These are phyloP conservation scores for Nannochloris sp. DNA, from an alignment of 139 green algal species.

Conservation along the genomic window DNA sequence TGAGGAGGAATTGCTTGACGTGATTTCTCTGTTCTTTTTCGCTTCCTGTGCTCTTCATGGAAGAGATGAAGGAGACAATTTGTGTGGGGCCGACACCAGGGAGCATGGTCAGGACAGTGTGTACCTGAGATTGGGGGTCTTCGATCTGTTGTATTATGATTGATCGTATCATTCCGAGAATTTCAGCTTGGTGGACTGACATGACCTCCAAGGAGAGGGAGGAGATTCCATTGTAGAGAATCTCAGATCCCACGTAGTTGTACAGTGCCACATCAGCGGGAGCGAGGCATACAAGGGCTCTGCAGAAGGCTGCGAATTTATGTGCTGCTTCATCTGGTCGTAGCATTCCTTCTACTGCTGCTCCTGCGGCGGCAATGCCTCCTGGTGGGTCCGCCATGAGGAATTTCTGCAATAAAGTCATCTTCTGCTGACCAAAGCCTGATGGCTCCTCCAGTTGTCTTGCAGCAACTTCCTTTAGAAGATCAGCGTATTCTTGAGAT, in stretches of 20 bases:
- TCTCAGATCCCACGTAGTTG: conserved; percentile 31
- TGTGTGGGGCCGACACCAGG: conserved; percentile 12
- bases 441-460: conserved; percentile 1
- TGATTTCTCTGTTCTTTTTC: conserved; percentile 62
- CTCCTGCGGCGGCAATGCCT: conserved; percentile 35
- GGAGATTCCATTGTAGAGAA: conserved; percentile 37
- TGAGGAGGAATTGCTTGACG: conserved; percentile 24
- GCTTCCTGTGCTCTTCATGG: background rate
- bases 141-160: conserved; percentile 39
- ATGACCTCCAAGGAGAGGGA: conserved; percentile 28
- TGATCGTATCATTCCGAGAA: conserved; percentile 47
- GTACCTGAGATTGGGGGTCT: background rate
- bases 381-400: conserved; percentile 22
- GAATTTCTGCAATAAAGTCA: conserved; percentile 42
- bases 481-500: conserved; percentile 47
- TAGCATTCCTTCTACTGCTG: conserved; percentile 46
- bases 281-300: conserved; percentile 23
- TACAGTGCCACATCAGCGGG: conserved; percentile 20
- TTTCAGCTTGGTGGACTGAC: conserved; percentile 40
- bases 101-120: conserved; percentile 9
- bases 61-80: conserved; percentile 6
- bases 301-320: conserved; percentile 32
- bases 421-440: conserved; percentile 1
- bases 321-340: conserved; percentile 58
- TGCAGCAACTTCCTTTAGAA: conserved; percentile 33